Base-by-base conservation (phyloP, 345 rosid genomes). In the Murraya koenigii region DNA sequence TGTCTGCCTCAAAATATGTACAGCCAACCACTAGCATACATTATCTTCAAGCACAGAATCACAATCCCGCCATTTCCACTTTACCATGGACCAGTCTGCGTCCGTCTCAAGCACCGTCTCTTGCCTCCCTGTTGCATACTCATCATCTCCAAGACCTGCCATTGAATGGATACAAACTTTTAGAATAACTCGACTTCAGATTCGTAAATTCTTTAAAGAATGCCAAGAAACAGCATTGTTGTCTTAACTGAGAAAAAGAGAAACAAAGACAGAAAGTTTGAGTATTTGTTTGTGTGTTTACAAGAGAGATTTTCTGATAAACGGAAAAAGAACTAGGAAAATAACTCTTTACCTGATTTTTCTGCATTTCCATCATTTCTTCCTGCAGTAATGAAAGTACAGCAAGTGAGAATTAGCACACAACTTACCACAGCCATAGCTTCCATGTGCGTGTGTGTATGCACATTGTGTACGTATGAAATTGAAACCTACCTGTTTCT, bases 41-140 rank as follows among this genome's bases (percentile, higher is more conserved):
- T 68, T 32, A 64, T 72, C 80, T 70, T 47, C 82, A 72, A 41
- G 81, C 72, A 55, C 78, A 66, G 69, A 81, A 78, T 76, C 79
- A 71, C 66, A 71, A 68, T 66, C 78, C 70, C 38, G 19, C 66
- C 54, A 62, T 69, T 74, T 68, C 36, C 36, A 61, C 73, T 70
- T 90, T 87, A 96, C 99, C 97, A 96, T 14, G 95, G 98, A 80
- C 95, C 92, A 1, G 98, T 91, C 82, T 90, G 90, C 26, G 98
- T 90, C 84, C 97, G 84, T 83, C 94, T 85, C 85, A 94, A 81
- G 82, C 92, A 82, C 76, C 70, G 88, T 81, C 81, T 91, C 89
- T 91, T 89, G 8, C 63, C 75, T 67, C 87, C 91, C 80, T 78
- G 83, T 85, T 90, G 84, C 76, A 64, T 72, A 54, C 86, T 85